Base-by-base conservation (phyloP, 805 yeast species). In the Candida dendrica region DNA sequence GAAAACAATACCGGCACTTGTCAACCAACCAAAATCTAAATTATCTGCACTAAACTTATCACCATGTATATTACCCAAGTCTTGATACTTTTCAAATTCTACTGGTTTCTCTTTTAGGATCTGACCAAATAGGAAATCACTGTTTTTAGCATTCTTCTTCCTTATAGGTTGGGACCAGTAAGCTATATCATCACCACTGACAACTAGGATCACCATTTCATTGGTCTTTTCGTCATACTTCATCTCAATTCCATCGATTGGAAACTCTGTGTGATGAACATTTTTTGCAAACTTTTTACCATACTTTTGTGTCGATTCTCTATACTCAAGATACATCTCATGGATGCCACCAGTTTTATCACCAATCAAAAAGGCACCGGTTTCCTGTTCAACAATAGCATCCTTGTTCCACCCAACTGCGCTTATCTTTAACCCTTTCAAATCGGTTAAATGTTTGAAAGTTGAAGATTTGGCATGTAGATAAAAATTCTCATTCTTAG, bases 361-460 rank as follows among this genome's bases (percentile, higher is more conserved):
- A 6, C 80, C 79, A 2, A 77, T 39, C 11, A 80, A 53, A 10
- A 78, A 56, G 2, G 70, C 64, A 2, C 79, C 79, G 0, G 79
- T 68, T 14, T 61, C 53, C 9, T 52, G 43, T 6, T 58, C 55
- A 1, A 64, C 60, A 7, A 59, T 57, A 1, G 66, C 61, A 2
- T 51, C 53, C 19, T 60, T 69, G 56, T 51, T 58, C 72, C 65
- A 78, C 1, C 64, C 68, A 15, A 71, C 64, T 1, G 69, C 52
- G 1, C 68, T 61, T 9, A 78, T 63, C 13, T 64, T 59, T 13
- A 68, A 42, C 6, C 75, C 74, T 44, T 70, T 74, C 43, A 81
- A 55, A 42, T 76, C 72, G 8, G 68, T 47, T 26, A 82, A 56
- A 14, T 56, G 55, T 44, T 69, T 69, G 47, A 71, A 68, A 15